phyloP scores from a whole-genome alignment of 164 flowering plant genomes.

The Piper betle region DNA sequence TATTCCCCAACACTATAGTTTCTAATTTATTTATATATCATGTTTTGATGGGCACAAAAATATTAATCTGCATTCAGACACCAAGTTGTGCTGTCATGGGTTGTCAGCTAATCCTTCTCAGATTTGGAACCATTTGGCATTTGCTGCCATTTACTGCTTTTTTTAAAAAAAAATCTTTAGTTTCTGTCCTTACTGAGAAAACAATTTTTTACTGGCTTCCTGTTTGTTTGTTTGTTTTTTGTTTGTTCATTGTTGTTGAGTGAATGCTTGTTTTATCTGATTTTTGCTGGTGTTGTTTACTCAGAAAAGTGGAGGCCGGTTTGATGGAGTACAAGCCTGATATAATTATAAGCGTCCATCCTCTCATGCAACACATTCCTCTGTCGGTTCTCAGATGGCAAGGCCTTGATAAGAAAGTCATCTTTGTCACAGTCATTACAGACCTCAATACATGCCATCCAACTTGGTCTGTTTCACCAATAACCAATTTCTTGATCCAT shows the following conservation, averaged over 20 bases:
- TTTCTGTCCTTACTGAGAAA: too few species aligned
- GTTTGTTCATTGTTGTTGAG: too few species aligned
- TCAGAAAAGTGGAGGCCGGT: slow-evolving; percentile 93
- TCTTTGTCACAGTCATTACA: slow-evolving; percentile 89
- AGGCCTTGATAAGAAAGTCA: slow-evolving; percentile 76
- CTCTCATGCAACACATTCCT: slow-evolving; percentile 96
- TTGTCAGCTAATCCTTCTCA: too few species aligned
- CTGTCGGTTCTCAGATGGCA: slow-evolving; percentile 94
- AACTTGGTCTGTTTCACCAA: slow-evolving; percentile 55
- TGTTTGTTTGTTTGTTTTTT: too few species aligned
- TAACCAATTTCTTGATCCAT: neutral
- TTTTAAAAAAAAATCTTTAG: too few species aligned
- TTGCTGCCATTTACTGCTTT: too few species aligned
- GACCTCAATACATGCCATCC: slow-evolving; percentile 89
- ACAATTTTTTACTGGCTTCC: too few species aligned
- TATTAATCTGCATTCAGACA: neutral
- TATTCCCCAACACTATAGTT: neutral
- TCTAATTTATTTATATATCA: too few species aligned
- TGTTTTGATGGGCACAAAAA: neutral
- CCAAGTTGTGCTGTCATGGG: neutral
- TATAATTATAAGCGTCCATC: slow-evolving; percentile 92
- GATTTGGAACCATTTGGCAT: too few species aligned
- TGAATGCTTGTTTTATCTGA: neutral
- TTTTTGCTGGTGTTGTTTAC: slow-evolving; percentile 5
- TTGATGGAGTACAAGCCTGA: slow-evolving; percentile 98